Evolutionary conservation across 208 protist species (phyloP), one percentile per base, ranked within the genome.

Genomic region (Leishmania martiniquensis): DNA sequence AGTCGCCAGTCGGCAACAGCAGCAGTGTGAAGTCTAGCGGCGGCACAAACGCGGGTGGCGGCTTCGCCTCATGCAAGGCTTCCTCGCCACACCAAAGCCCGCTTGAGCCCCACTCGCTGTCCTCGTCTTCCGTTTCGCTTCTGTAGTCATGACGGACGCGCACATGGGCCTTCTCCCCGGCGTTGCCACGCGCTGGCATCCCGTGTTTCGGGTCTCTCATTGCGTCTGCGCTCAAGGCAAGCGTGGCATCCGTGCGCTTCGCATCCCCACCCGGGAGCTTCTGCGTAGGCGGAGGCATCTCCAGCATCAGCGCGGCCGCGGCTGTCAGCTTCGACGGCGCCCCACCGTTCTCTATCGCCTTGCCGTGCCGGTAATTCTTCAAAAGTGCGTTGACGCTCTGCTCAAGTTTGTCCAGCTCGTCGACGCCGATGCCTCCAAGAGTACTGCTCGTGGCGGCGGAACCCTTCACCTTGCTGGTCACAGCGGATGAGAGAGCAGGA

Each of bases 341-440:
- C 7, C 45, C 15, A 0, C 51, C 71, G 12, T 66, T 63, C 0
- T 5, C 32, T 25, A 39, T 0, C 6, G 42, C 10, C n/a, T 51
- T 65, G 6, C 2, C 65, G 25, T n/a, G 15, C 4, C 72, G 54
- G 78, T 82, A 82, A 10, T 32, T 62, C 63, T 51, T 74, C 12
- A 82, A 60, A 9, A 82, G 44, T 1, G 78, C 78, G 25, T 82
- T 60, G 42, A 82, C 37, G 55, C 72, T 82, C 65, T 82, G 37
- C 44, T 82, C 78, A 1, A 82, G 72, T 44, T 74, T 82, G 78
- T 77, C 78, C 10, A 82, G 67, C 37, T 82, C 78, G 25, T 74
- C 65, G 32, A 71, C 34, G 4, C 29, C 17, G 20, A 77, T 77
- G 29, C 73, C 71, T 2, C 44, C 51, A 4, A 82, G 55, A 32